phyloP scores from a whole-genome alignment of 768 basidiomycete species.

The Amanita pseudoporphyria region DNA sequence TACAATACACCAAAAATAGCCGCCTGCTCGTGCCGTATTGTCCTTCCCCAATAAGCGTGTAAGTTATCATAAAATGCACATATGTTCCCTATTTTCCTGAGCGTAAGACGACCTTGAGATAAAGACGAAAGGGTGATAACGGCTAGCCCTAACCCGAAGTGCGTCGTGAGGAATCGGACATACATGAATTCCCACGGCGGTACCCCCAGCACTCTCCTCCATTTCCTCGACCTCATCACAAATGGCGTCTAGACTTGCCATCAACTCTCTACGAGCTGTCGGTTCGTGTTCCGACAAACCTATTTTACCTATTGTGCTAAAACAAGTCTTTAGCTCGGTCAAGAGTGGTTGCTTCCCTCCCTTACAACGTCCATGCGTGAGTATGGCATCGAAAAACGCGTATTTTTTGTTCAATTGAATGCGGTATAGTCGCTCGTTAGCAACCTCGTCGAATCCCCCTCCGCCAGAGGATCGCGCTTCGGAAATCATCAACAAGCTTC shows the following conservation, averaged over 20 bases:
- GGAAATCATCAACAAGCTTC: conserved; percentile 81
- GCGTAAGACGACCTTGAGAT: no score
- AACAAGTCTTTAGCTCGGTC: conserved; percentile 38
- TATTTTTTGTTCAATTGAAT: conserved; percentile 9
- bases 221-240: background rate
- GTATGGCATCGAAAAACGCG: conserved; percentile 13
- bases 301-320: conserved; percentile 2
- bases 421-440: conserved; percentile 50
- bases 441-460: conserved; percentile 47
- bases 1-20: no score
- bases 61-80: no score
- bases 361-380: conserved; percentile 39
- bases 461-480: conserved; percentile 83
- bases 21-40: no score
- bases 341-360: conserved; percentile 37
- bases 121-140: no score
- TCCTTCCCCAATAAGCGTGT: no score
- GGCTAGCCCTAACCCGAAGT: no score
- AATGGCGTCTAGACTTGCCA: conserved; percentile 69
- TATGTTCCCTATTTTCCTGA: no score
- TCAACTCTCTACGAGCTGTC: conserved; percentile 52
- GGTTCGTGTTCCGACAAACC: conserved; percentile 27
- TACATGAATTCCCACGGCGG: background rate
- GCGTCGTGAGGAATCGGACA: conserved; percentile 1
- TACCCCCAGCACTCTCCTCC: no score